Evolutionary conservation across 164 flowering plant genomes (phyloP).

Genomic region (Stephania yunnanensis): DNA sequence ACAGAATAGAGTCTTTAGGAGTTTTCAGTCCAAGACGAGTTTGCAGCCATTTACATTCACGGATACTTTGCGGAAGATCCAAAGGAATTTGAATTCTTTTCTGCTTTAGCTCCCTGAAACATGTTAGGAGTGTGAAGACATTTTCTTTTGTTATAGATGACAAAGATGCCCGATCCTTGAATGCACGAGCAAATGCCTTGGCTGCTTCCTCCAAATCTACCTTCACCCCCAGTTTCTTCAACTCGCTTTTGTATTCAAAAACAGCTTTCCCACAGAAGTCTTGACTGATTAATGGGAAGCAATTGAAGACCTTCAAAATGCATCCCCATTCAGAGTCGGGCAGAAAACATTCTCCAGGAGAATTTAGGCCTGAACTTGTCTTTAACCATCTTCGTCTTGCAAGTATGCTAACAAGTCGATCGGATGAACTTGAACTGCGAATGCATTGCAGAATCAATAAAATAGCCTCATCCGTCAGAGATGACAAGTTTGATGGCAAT

Average conservation of each 20-base stretch:
- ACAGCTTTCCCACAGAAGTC: slow-evolving; percentile 33
- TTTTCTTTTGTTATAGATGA: slow-evolving; percentile 23
- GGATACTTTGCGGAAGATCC: slow-evolving; percentile 28
- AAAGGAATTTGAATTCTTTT: slow-evolving; percentile 16
- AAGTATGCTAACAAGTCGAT: slow-evolving; percentile 21
- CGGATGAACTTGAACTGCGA: slow-evolving; percentile 10
- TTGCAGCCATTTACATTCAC: slow-evolving; percentile 46
- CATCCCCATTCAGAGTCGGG: slow-evolving; percentile 47
- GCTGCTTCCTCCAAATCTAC: slow-evolving; percentile 49
- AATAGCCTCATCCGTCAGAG: slow-evolving; percentile 25
- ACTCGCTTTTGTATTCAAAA: slow-evolving; percentile 21
- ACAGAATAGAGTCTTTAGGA: slow-evolving; percentile 47
- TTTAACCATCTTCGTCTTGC: slow-evolving; percentile 28
- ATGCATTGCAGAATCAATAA: slow-evolving; percentile 39
- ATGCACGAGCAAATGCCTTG: slow-evolving; percentile 28
- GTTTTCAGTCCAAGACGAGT: slow-evolving; percentile 41
- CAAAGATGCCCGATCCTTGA: slow-evolving; percentile 29
- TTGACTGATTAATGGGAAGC: slow-evolving; percentile 37
- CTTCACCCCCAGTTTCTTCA: slow-evolving; percentile 34
- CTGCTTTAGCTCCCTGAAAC: slow-evolving; percentile 32
- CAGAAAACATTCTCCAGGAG: slow-evolving; percentile 42
- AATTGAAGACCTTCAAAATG: slow-evolving; percentile 36
- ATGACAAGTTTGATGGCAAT: slow-evolving; percentile 15
- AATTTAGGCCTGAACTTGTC: slow-evolving; percentile 37
- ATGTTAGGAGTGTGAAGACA: slow-evolving; percentile 35